Percentiles rank a stretch among this genome's conserved stretches.
Evolutionary conservation across 1,139 yeast species (phyloP).

Genomic region (Saccharomycopsis phalli): DNA sequence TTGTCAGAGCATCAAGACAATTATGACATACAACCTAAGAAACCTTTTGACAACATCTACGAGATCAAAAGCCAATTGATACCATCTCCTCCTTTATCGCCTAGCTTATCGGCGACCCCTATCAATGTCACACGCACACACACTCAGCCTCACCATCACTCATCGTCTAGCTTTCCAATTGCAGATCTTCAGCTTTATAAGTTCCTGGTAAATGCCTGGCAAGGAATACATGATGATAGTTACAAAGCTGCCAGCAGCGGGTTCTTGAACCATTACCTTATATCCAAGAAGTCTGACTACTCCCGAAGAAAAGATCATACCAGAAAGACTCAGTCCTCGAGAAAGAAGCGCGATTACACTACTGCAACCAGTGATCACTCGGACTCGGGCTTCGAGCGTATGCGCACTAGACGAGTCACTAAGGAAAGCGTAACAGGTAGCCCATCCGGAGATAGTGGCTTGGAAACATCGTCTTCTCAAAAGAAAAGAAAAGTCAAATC

Average conservation of each 20-base stretch:
- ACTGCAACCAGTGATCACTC: slow-evolving; percentile 27
- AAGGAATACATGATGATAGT: slow-evolving; percentile 1
- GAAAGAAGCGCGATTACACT: slow-evolving; percentile 17
- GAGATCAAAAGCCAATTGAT: slow-evolving; percentile 29
- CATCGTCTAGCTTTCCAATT: slow-evolving; percentile 32
- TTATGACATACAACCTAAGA: slow-evolving; percentile 23
- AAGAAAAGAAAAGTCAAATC: slow-evolving; percentile 33
- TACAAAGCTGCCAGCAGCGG: slow-evolving; percentile 3
- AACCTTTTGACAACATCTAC: slow-evolving; percentile 20
- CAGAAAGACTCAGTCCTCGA: slow-evolving; percentile 1
- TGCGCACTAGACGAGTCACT: slow-evolving; percentile 48
- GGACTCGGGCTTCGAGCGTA: slow-evolving; percentile 33
- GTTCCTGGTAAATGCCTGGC: slow-evolving; percentile 46
- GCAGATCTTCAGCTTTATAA: slow-evolving; percentile 40
- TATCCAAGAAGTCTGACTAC: background rate
- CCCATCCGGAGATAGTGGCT: slow-evolving; percentile 25
- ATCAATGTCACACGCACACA: slow-evolving; percentile 7
- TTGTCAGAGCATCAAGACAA: background rate
- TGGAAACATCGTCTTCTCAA: slow-evolving; percentile 29
- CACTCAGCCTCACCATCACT: background rate
- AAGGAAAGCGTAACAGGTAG: slow-evolving; percentile 24
- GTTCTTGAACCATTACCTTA: slow-evolving; percentile 16
- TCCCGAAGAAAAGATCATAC: background rate
- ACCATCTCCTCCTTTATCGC: slow-evolving; percentile 63
- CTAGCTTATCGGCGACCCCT: slow-evolving; percentile 33